Conservation (phyloP, 2,329 filamentous ascomycete genomes). For the Arachnopeziza araneosa region DNA sequence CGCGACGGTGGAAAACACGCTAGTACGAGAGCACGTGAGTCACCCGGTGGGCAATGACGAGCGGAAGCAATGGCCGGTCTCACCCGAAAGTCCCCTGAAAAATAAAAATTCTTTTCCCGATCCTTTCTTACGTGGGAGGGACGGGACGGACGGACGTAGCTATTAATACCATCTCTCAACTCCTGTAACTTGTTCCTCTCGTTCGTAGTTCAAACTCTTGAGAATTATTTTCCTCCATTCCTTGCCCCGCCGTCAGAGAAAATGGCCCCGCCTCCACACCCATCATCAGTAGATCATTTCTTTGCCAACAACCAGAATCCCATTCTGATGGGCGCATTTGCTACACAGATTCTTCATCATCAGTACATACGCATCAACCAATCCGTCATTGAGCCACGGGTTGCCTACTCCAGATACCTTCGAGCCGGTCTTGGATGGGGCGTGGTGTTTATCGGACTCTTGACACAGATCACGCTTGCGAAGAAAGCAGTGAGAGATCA, state of each 20-base stretch:
- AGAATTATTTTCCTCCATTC: neutral
- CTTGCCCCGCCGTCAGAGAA: neutral
- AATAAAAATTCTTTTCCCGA: no score
- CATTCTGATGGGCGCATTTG: conserved; percentile 21
- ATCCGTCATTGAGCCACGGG: conserved; percentile 10
- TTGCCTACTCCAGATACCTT: conserved; percentile 14
- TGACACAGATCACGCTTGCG: conserved; percentile 22
- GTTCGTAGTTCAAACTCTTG: neutral
- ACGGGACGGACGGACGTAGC: no score
- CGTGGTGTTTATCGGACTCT: conserved; percentile 21
- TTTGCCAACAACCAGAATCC: conserved; percentile 19
- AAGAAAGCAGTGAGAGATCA: conserved; percentile 21
- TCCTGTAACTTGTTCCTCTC: neutral
- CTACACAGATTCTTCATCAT: conserved; percentile 18
- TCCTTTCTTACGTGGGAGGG: no score
- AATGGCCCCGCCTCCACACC: conserved; percentile 17
- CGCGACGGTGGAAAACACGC: neutral
- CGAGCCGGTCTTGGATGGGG: conserved; percentile 24
- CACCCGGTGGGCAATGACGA: no score
- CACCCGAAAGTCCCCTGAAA: neutral
- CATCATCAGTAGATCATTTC: conserved; percentile 18
- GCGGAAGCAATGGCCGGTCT: neutral
- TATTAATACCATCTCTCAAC: no score
- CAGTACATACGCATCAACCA: conserved; percentile 19
- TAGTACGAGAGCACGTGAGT: neutral